Conservation (phyloP, 352 stramenopile genomes). For the Aphanomyces stellatus region DNA sequence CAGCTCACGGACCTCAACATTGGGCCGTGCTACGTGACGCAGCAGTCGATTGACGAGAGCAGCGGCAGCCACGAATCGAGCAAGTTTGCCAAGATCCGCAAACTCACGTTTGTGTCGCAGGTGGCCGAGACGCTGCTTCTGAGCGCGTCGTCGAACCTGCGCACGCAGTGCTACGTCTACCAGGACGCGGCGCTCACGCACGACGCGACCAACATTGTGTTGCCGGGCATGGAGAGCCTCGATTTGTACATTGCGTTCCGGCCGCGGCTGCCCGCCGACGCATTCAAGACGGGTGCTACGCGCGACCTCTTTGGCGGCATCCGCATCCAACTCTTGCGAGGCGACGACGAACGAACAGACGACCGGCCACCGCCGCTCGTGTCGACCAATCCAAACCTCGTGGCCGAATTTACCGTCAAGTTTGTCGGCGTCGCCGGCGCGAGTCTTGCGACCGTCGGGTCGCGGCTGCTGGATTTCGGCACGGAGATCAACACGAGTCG, state of each 20-base stretch:
- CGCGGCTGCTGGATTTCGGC: conserved; percentile 63
- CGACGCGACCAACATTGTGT: conserved; percentile 62
- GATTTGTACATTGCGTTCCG: conserved; percentile 76
- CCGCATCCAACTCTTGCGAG: conserved; percentile 73
- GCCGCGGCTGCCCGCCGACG: conserved; percentile 65
- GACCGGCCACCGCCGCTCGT: too few relatives aligned
- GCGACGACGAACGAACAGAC: conserved; percentile 44
- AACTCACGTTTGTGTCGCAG: conserved; percentile 73
- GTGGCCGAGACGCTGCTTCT: conserved; percentile 63
- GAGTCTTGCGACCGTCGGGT: conserved; percentile 62
- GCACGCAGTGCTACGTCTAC: conserved; percentile 85
- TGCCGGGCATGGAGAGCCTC: conserved; percentile 50
- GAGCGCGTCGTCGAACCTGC: conserved; percentile 78
- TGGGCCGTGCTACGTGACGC: conserved; percentile 74
- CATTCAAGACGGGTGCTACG: conserved; percentile 66
- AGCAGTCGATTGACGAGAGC: too few relatives aligned
- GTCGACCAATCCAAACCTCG: too few relatives aligned
- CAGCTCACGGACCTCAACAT: conserved; percentile 66
- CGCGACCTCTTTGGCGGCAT: conserved; percentile 81
- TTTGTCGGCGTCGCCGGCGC: conserved; percentile 77
- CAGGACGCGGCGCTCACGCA: conserved; percentile 59
- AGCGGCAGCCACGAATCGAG: conserved; percentile 77
- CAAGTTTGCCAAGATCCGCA: conserved; percentile 83
- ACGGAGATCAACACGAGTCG: conserved; percentile 55
- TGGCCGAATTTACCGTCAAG: conserved; percentile 82